These are phyloP conservation scores for Coffea canephora DNA, from an alignment of 257 asterid genomes.

Conservation along the genomic window DNA sequence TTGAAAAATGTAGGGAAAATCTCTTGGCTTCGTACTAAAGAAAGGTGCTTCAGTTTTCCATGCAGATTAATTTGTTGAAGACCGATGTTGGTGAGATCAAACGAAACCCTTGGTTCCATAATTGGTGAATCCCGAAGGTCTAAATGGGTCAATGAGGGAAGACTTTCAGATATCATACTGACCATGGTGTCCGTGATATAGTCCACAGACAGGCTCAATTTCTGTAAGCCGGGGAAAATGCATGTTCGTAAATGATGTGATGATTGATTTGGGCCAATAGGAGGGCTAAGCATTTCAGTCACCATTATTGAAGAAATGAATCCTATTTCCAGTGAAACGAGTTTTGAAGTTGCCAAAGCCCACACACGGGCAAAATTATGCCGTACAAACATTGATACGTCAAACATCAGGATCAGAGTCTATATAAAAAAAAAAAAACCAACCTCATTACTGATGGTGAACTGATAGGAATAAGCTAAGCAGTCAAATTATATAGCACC, in stretches of 20 bases:
- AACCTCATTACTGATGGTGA: conserved; percentile 25
- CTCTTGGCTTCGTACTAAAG: conserved; percentile 82
- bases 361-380: conserved; percentile 77
- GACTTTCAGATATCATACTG: conserved; percentile 56
- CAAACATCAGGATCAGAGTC: conserved; percentile 90
- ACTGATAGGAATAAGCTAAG: neutral
- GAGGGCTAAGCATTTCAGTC: conserved; percentile 74
- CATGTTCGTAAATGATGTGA: conserved; percentile 37
- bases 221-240: conserved; percentile 65
- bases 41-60: conserved; percentile 89
- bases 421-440: conserved; percentile 42
- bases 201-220: conserved; percentile 81
- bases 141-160: conserved; percentile 61
- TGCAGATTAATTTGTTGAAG: conserved; percentile 78
- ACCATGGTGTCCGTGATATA: conserved; percentile 88
- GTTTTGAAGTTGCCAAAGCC: conserved; percentile 64
- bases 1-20: conserved; percentile 70
- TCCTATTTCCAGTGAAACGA: conserved; percentile 79
- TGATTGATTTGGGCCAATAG: conserved; percentile 47
- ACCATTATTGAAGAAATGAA: conserved; percentile 84
- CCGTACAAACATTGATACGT: conserved; percentile 71
- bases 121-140: conserved; percentile 94
- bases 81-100: conserved; percentile 90
- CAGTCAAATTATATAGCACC: no score
- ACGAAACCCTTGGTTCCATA: conserved; percentile 77